phyloP scores from a whole-genome alignment of 129 eudicot species.

The Solidago caesia region DNA sequence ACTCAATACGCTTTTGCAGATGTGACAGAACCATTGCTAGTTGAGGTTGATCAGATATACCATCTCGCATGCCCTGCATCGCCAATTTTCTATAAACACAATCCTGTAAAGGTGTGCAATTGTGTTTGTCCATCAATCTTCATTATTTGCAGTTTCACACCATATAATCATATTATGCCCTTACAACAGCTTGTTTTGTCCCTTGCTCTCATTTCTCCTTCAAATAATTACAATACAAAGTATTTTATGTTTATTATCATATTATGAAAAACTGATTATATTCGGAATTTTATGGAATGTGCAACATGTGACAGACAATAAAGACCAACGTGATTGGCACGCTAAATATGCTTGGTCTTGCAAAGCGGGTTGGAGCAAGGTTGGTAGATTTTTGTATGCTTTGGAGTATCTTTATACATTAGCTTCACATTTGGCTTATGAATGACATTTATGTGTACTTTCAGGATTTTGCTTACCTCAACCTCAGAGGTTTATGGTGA shows the following conservation, averaged over 20 bases:
- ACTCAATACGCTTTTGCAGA: constrained; percentile 44
- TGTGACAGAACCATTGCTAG: constrained; percentile 73
- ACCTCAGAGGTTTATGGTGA: constrained; percentile 96
- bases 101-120: constrained; percentile 74
- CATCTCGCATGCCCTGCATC: constrained; percentile 98
- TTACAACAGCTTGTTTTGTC: neutral
- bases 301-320: constrained; percentile 59
- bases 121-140: constrained; percentile 12
- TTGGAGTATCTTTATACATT: neutral
- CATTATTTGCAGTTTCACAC: neutral
- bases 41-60: constrained; percentile 84
- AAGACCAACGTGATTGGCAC: constrained; percentile 94
- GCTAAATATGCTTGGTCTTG: constrained; percentile 87
- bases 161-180: constrained; percentile 5
- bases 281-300: neutral
- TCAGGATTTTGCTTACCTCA: constrained; percentile 85
- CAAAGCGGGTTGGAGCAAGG: constrained; percentile 98
- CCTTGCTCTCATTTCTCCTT: neutral
- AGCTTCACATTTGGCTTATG: neutral
- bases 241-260: neutral
- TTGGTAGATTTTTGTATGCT: constrained; percentile 23
- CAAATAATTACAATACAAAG: neutral
- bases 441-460: constrained; percentile 1
- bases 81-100: constrained; percentile 87
- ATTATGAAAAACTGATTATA: constrained; percentile 8